Evolutionary conservation across 1,284 basidiomycete genomes (phyloP), one percentile per base, ranked within the genome.

Genomic region (Fistulina hepatica): DNA sequence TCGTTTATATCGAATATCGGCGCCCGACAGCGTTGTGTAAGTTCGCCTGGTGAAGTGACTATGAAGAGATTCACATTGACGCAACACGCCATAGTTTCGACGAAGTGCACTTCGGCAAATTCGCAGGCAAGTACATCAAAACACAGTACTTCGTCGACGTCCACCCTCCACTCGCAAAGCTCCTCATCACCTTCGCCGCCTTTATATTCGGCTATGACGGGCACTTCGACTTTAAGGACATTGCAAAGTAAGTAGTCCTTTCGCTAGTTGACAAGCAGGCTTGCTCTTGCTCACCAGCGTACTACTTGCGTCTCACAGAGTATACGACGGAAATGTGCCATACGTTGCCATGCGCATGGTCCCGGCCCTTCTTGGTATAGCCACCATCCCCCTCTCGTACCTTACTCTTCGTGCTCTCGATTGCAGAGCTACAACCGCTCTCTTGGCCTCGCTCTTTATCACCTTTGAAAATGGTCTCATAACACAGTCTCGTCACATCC

Each of bases 21-120:
- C 76, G 52, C 91, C 92, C 0, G 70, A 77, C 43, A 90, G 84
- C 52, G 86, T 95, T 24, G 91, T 95, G 88, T 93, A 50, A 67
- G 86, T 22, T 12, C 3, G 27, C 34, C 3, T 73, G 9, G 16
- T 2, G 39, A 21, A 4, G 25, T 41, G 26, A 19, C 13, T 36
- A 13, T 33, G 11, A 22, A 5, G 4, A 20, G 22, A 19, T 35
- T 42, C 9, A 11, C 17, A 12, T 26, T 42, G 41, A 21, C 28
- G 24, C 16, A 22, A 39, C 33, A 32, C 22, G 13, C n/a, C 31
- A 7, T 52, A 94, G 91, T 13, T 97, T 97, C 56, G 92, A 97
- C 53, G 92, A 97, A 59, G 92, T 95, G 1, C 92, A 95, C 58
- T 95, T 97, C 59, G 92, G 92, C 44, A 93, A 93, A 56, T 94